Base-by-base conservation (phyloP, 352 stramenopile species). In the Pythium sp. region DNA sequence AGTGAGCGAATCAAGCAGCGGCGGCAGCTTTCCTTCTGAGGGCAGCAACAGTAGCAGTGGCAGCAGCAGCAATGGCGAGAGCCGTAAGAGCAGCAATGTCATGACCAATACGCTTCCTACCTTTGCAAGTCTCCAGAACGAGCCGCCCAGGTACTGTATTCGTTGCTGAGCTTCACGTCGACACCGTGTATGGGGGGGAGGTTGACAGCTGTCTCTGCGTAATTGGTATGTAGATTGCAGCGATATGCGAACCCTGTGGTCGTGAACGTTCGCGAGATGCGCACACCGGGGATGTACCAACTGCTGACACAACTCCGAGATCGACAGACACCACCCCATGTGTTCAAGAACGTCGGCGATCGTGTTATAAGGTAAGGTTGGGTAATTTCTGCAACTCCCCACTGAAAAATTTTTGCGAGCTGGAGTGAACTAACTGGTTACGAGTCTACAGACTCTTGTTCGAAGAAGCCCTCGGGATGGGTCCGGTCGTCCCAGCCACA, bases 381-480 rank as follows among this genome's bases (percentile, higher is more conserved):
- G 15, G 15, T 46, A 12, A 46, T 46, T 0, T 20, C 38, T 46
- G 18, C 38, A 46, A 46, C 38, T 5, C 18, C 18, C 14, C 15
- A 46, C 14, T 46, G 30, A 22, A 5, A 22, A 15, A 12, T n/a
- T n/a, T n/a, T 22, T 24, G 49, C 5, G n/a, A 24, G 11, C 20
- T 5, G 7, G 24, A 8, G 30, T 67, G 62, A 60, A 30, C 26
- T n/a, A 9, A 22, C 53, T 54, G 38, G 38, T 20, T 30, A 6
- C 8, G 46, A 15, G 20, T 28, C 20, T 46, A 36, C 6, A 69
- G 64, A n/a, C 43, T 69, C 6, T 20, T 69, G 9, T 30, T 69
- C 2, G 64, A 64, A 49, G 64, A 69, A 58, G 41, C 64, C 14
- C 56, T 69, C 8, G 43, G 56, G 43, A 64, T 69, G 64, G 56